Evolutionary conservation across 23 red algal genomes (phyloP).

Genomic region (Gracilaria gracilis): DNA sequence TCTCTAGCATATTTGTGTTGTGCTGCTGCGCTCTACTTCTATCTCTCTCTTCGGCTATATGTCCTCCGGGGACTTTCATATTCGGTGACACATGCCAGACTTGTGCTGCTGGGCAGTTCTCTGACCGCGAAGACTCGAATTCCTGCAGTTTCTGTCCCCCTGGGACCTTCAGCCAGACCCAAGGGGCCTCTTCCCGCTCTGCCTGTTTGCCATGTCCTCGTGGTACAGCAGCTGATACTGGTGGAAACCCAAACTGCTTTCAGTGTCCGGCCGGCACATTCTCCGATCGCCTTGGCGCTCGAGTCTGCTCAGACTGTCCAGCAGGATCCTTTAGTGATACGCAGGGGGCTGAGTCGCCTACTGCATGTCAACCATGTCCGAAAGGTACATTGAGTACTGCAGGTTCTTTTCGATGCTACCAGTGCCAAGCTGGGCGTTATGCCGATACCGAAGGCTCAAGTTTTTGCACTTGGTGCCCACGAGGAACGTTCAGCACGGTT

Average conservation of each 20-base stretch:
- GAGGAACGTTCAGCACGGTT: slow-evolving; percentile 22
- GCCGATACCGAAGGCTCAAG: slow-evolving; percentile 16
- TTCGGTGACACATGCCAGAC: background rate
- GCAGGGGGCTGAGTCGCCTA: slow-evolving; percentile 16
- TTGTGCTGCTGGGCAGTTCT: slow-evolving; percentile 4
- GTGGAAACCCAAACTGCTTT: slow-evolving; percentile 10
- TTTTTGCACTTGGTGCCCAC: slow-evolving; percentile 46
- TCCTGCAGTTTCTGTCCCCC: slow-evolving; percentile 35
- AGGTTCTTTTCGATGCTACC: slow-evolving; percentile 10
- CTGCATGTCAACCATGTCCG: slow-evolving; percentile 28
- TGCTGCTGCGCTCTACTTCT: background rate
- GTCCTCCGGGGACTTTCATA: background rate
- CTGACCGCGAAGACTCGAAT: background rate
- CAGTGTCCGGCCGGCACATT: background rate
- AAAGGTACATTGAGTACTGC: slow-evolving; percentile 33
- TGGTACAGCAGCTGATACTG: background rate
- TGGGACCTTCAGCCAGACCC: slow-evolving; percentile 23
- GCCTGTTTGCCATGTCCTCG: slow-evolving; percentile 15
- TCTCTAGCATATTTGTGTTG: background rate
- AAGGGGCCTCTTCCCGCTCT: slow-evolving; percentile 7
- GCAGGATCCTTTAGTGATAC: slow-evolving; percentile 21
- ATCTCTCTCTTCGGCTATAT: background rate
- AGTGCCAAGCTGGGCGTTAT: slow-evolving; percentile 31
- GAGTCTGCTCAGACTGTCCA: slow-evolving; percentile 8
- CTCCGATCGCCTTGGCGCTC: background rate